Evolutionary conservation across 805 yeast species (phyloP).

Genomic region (Pichia ethanolica): DNA sequence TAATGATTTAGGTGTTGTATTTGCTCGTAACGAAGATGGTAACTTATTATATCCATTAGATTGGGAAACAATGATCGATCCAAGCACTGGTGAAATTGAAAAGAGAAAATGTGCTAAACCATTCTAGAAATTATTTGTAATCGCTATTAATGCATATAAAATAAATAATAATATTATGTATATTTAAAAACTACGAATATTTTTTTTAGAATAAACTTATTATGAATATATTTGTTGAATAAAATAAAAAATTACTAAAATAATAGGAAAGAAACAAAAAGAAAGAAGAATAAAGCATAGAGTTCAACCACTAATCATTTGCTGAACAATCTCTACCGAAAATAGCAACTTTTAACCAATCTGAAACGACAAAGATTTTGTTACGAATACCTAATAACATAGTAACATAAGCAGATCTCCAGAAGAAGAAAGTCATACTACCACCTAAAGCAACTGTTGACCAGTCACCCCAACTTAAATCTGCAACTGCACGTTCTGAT

Average conservation of each 20-base stretch:
- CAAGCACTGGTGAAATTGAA: slow-evolving; percentile 66
- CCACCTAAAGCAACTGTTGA: slow-evolving; percentile 79
- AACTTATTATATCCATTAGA: slow-evolving; percentile 80
- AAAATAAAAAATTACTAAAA: not conserved
- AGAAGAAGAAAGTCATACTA: slow-evolving; percentile 78
- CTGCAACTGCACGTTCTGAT: slow-evolving; percentile 89
- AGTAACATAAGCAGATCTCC: slow-evolving; percentile 90
- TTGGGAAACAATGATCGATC: slow-evolving; percentile 91
- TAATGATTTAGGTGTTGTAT: slow-evolving; percentile 89
- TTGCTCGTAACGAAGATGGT: slow-evolving; percentile 63
- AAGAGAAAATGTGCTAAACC: slow-evolving; percentile 91
- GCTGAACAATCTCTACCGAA: slow-evolving; percentile 87
- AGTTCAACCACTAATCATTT: not conserved
- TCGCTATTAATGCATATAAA: no score
- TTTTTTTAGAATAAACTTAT: no score
- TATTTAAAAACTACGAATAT: not conserved
- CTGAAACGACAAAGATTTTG: slow-evolving; percentile 76
- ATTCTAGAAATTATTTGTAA: slow-evolving; percentile 26
- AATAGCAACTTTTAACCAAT: slow-evolving; percentile 81
- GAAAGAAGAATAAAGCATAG: no score
- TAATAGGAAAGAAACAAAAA: not conserved
- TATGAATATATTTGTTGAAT: no score
- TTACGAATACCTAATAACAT: slow-evolving; percentile 89
- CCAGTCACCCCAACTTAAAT: slow-evolving; percentile 72
- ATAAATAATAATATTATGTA: no score